Evolutionary conservation across 1,284 basidiomycete species (phyloP), one percentile per base, ranked within the genome.

Genomic region (Calocybe gambosa): DNA sequence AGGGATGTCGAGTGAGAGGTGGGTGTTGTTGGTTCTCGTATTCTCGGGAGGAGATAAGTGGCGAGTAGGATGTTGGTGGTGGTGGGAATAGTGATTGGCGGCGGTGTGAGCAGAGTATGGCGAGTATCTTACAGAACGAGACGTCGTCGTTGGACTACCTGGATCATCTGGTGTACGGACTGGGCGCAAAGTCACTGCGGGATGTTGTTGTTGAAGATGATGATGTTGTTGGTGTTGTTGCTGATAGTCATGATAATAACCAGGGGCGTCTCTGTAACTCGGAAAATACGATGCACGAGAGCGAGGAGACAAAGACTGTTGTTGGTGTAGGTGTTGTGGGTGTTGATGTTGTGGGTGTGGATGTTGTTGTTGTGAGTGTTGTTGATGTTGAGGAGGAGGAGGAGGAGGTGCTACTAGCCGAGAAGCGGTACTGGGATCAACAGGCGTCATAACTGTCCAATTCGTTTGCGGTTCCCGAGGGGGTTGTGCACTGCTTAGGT

Each of bases 1-100:
- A 3, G 72, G 69, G 0, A 74, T 69, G 44, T 75, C 75, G 4
- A 76, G 58, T 2, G 73, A 64, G n/a, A 71, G 54, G 20, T 60
- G 54, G 36, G 46, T 56, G n/a, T n/a, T n/a, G n/a, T 45, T 51
- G 51, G 48, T 26, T 49, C 34, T 46, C 58, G n/a, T n/a, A n/a
- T n/a, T n/a, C n/a, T n/a, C n/a, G n/a, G n/a, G n/a, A 18, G 45
- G 29, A 1, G 55, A 47, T 1, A 43, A 33, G 5, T 53, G 43
- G 19, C 47, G 49, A 19, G 25, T 18, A 10, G 56, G 42, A 42
- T 56, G 45, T 21, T n/a, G n/a, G n/a, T n/a, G n/a, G n/a, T n/a
- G n/a, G n/a, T n/a, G n/a, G n/a, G n/a, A n/a, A n/a, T n/a, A n/a
- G n/a, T n/a, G n/a, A n/a, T n/a, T n/a, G n/a, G n/a, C n/a, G n/a